phyloP scores from a whole-genome alignment of 2,329 filamentous ascomycete genomes.

The Monilinia fructicola region DNA sequence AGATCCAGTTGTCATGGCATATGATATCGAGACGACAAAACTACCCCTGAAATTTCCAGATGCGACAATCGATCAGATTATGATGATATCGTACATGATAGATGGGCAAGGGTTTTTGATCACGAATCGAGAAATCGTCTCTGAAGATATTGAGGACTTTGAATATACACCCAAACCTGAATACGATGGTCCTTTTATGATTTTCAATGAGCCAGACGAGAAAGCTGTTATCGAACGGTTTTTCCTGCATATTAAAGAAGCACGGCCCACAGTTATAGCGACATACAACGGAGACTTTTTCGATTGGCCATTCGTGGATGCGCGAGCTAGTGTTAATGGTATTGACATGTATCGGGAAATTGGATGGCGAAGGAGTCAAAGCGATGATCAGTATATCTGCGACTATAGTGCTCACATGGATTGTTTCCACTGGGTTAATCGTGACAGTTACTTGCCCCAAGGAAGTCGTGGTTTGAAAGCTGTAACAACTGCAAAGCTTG shows the following conservation, averaged over 20 bases:
- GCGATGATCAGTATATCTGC: constrained; percentile 92
- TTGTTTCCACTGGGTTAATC: constrained; percentile 97
- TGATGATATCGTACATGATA: constrained; percentile 99
- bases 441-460: constrained; percentile 96
- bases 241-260: constrained; percentile 93
- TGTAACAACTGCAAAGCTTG: constrained; percentile 95
- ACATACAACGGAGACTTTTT: constrained; percentile 99
- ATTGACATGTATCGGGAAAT: constrained; percentile 99
- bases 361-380: constrained; percentile 85
- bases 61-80: constrained; percentile 89
- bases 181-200: constrained; percentile 92
- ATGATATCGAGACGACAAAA: constrained; percentile 97
- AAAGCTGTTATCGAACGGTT: constrained; percentile 85
- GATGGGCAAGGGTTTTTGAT: constrained; percentile 97
- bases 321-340: constrained; percentile 85
- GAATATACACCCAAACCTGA: constrained; percentile 98
- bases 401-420: constrained; percentile 98
- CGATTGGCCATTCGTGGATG: constrained; percentile 99
- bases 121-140: constrained; percentile 96
- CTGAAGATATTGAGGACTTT: constrained; percentile 95
- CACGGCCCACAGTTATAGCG: constrained; percentile 90
- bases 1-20: constrained; percentile 98
- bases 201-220: constrained; percentile 97
- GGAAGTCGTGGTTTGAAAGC: constrained; percentile 96
- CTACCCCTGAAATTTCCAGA: constrained; percentile 96